A percentile compares a stretch with the other conserved stretches of the same genome.
Conservation (phyloP, 2,329 filamentous ascomycete species). For the Emmonsia crescens region DNA sequence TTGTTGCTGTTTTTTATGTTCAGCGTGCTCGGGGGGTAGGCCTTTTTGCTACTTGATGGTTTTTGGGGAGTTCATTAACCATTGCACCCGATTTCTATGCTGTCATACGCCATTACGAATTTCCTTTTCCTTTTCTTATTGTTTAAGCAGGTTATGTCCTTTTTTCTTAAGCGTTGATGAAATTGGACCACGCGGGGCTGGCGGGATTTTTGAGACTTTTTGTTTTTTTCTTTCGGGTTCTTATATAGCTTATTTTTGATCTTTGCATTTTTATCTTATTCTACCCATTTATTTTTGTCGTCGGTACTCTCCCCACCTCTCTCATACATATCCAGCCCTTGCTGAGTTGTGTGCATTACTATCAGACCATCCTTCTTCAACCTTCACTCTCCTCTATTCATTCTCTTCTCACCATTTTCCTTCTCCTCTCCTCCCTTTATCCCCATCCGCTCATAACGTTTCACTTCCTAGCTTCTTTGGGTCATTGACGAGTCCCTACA, state of each 20-base stretch:
- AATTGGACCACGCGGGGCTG: neutral
- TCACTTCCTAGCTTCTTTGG: neutral
- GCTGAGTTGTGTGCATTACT: neutral
- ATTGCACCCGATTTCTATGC: neutral
- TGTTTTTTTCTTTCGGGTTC: neutral
- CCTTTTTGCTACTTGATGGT: neutral
- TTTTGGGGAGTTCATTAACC: neutral
- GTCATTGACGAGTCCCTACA: neutral
- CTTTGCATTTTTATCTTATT: neutral
- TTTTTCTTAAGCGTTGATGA: neutral
- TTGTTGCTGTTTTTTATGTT: neutral
- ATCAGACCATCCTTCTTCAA: neutral
- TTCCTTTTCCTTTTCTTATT: neutral
- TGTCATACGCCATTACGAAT: neutral
- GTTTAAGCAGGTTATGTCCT: neutral
- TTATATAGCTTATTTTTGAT: neutral
- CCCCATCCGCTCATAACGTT: neutral
- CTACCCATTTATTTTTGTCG: neutral
- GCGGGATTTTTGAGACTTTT: neutral
- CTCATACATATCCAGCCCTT: neutral
- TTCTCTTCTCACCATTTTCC: neutral
- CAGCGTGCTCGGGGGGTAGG: neutral
- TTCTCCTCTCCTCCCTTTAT: neutral
- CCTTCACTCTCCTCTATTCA: neutral
- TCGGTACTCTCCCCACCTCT: neutral